phyloP scores from a whole-genome alignment of 179 eudicot genomes.

The Vitellaria paradoxa region DNA sequence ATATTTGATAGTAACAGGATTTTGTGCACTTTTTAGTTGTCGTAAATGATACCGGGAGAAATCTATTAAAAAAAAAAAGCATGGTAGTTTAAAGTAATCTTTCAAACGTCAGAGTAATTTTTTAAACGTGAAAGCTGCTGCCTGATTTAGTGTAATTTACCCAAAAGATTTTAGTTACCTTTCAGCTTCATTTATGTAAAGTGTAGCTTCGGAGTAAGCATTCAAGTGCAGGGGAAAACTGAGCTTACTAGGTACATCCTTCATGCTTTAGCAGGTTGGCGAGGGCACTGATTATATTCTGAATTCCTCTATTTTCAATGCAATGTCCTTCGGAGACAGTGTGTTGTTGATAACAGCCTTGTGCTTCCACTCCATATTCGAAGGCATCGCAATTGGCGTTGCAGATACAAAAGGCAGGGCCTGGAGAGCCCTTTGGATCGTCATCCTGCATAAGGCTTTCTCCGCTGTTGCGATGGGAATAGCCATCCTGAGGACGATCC shows the following conservation, averaged over 20 bases:
- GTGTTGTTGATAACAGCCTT: slow-evolving; percentile 52
- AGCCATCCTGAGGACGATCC: slow-evolving; percentile 53
- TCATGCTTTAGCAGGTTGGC: slow-evolving; percentile 7
- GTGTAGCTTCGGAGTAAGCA: background rate
- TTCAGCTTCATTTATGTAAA: background rate
- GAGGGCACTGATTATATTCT: slow-evolving; percentile 18
- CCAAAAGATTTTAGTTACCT: background rate
- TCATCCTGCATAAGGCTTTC: slow-evolving; percentile 61
- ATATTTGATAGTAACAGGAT: no score
- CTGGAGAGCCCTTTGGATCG: slow-evolving; percentile 79
- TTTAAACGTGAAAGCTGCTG: no score
- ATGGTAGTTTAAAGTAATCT: no score
- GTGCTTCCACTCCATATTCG: slow-evolving; percentile 69
- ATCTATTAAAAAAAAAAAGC: no score
- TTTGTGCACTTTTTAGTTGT: no score
- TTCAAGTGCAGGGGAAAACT: background rate
- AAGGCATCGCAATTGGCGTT: slow-evolving; percentile 75
- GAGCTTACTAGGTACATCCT: background rate
- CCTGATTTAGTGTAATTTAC: no score
- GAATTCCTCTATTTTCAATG: slow-evolving; percentile 30
- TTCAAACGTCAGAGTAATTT: no score
- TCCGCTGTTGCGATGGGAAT: slow-evolving; percentile 75
- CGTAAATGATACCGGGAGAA: no score
- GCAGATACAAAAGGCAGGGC: slow-evolving; percentile 48
- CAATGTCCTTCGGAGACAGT: slow-evolving; percentile 59